A percentile compares a stretch with the other conserved stretches of the same genome.
phyloP scores from a whole-genome alignment of 2,329 filamentous ascomycete species.

The Didymella keratinophila region DNA sequence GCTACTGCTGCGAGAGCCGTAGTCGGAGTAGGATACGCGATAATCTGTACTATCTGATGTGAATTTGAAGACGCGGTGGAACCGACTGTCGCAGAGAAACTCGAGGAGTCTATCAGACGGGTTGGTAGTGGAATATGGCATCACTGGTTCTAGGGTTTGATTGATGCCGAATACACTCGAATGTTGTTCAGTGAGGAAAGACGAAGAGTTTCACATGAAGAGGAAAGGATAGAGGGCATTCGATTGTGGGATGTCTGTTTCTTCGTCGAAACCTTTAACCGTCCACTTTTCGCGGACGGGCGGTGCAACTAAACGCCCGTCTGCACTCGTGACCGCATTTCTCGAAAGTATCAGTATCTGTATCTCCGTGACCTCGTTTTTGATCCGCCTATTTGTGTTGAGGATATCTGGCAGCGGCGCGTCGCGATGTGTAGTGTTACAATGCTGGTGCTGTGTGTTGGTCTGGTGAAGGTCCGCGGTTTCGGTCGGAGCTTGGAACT shows the following conservation, averaged over 20 bases:
- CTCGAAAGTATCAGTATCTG: too few species aligned
- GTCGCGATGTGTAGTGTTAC: neutral
- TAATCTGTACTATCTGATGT: neutral
- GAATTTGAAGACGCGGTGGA: conserved; percentile 15
- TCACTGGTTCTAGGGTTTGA: neutral
- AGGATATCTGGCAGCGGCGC: neutral
- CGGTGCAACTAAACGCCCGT: neutral
- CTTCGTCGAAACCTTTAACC: neutral
- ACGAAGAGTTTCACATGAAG: too few species aligned
- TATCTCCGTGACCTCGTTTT: rapidly evolving
- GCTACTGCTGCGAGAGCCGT: conserved; percentile 28
- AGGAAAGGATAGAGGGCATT: too few species aligned
- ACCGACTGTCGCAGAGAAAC: conserved; percentile 22
- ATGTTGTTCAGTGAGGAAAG: too few species aligned
- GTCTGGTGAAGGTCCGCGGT: neutral
- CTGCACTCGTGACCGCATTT: neutral
- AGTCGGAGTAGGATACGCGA: conserved; percentile 23
- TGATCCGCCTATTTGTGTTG: too few species aligned
- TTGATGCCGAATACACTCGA: too few species aligned
- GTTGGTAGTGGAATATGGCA: neutral
- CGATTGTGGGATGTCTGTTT: too few species aligned
- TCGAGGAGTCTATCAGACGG: neutral
- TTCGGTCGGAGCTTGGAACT: neutral
- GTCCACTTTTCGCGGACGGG: neutral
- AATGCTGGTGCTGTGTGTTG: neutral